These are phyloP conservation scores for Neurospora tetraspora DNA, from an alignment of 495 filamentous ascomycete species.

Conservation along the genomic window DNA sequence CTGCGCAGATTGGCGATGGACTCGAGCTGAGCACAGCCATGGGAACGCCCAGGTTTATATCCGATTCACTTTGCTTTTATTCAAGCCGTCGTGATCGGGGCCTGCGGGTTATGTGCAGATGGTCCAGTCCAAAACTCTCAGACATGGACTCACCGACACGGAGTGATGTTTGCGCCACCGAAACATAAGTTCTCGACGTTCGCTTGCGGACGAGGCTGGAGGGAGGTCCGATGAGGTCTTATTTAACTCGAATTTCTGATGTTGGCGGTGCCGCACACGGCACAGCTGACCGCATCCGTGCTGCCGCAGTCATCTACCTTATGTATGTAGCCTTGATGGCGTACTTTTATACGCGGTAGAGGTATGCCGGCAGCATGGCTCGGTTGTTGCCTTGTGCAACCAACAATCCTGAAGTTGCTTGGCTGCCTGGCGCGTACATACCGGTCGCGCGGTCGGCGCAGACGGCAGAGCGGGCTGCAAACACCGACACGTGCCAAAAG, in stretches of 20 bases:
- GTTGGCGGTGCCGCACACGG: background rate
- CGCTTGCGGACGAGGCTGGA: background rate
- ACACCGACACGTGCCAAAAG: background rate
- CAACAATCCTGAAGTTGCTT: background rate
- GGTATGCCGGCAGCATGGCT: background rate
- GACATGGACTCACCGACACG: background rate
- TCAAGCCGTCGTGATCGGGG: background rate
- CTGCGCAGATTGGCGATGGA: background rate
- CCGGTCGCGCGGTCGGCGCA: background rate
- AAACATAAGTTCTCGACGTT: background rate
- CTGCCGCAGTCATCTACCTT: background rate
- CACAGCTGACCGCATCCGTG: background rate
- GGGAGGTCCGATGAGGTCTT: background rate
- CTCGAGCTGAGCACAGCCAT: background rate
- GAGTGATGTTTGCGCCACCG: background rate
- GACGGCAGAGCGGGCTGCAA: background rate
- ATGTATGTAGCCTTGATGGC: background rate
- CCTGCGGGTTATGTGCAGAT: background rate
- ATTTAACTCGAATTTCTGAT: background rate
- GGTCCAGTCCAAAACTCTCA: background rate
- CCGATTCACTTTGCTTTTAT: background rate
- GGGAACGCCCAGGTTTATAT: background rate
- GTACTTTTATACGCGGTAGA: background rate
- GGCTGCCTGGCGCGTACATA: background rate
- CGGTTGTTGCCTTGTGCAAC: background rate